Evolutionary conservation across 2,329 filamentous ascomycete species (phyloP).

Genomic region (Blastomyces parvus): DNA sequence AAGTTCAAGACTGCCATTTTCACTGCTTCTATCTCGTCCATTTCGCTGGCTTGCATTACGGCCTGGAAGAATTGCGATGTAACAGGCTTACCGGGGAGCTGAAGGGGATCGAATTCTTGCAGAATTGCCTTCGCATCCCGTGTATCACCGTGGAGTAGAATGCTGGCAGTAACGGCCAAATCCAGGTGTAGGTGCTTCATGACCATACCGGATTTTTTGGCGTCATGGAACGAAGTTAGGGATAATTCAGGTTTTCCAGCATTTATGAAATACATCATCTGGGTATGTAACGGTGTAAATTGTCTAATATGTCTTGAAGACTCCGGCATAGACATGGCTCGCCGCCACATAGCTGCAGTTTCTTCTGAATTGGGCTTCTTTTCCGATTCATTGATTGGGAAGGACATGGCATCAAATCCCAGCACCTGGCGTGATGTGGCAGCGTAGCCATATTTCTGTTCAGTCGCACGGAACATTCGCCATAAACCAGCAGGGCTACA

Average conservation of each 20-base stretch:
- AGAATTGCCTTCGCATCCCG: slow-evolving; percentile 28
- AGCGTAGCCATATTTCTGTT: slow-evolving; percentile 24
- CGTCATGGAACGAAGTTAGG: slow-evolving; percentile 24
- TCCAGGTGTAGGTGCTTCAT: slow-evolving; percentile 29
- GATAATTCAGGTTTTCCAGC: slow-evolving; percentile 27
- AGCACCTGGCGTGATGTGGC: slow-evolving; percentile 29
- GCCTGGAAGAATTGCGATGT: slow-evolving; percentile 31
- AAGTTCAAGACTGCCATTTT: slow-evolving; percentile 32
- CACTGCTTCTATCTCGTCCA: slow-evolving; percentile 21
- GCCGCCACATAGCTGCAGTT: slow-evolving; percentile 24
- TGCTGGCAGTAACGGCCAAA: slow-evolving; percentile 29
- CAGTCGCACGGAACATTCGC: slow-evolving; percentile 33
- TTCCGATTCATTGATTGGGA: slow-evolving; percentile 22
- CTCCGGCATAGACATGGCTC: slow-evolving; percentile 23
- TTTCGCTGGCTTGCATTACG: slow-evolving; percentile 21
- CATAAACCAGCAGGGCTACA: slow-evolving; percentile 30
- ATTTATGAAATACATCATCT: slow-evolving; percentile 32
- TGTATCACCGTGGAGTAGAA: slow-evolving; percentile 25
- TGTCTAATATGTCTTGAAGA: slow-evolving; percentile 24
- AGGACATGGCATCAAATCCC: slow-evolving; percentile 27
- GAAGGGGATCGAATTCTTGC: slow-evolving; percentile 23
- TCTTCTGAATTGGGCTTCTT: slow-evolving; percentile 19
- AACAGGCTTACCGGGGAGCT: slow-evolving; percentile 18
- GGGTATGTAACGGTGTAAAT: slow-evolving; percentile 28
- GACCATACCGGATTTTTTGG: slow-evolving; percentile 23